A percentile compares a stretch with the other conserved stretches of the same genome.
Evolutionary conservation across 2,329 filamentous ascomycete genomes (phyloP).

Genomic region (Xenosphaeropsis pyriputrescens): DNA sequence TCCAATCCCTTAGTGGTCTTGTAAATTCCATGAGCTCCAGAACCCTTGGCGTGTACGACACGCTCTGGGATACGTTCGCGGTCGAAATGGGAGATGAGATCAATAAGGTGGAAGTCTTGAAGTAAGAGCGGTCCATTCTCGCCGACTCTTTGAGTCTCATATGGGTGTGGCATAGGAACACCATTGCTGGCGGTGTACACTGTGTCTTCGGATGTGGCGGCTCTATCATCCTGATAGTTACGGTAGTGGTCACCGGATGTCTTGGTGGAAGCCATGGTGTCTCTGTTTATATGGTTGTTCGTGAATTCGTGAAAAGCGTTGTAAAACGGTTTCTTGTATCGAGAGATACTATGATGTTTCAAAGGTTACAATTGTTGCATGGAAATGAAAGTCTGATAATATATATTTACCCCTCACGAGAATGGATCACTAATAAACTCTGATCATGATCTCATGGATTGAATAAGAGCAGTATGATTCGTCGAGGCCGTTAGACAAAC

Average conservation of each 20-base stretch:
- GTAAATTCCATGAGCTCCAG: slow-evolving; percentile 39
- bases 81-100: slow-evolving; percentile 44
- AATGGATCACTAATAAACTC: too few species aligned
- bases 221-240: slow-evolving; percentile 25
- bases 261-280: slow-evolving; percentile 14
- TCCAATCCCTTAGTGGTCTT: slow-evolving; percentile 36
- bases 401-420: too few species aligned
- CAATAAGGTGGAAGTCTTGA: slow-evolving; percentile 45
- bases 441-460: too few species aligned
- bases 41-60: slow-evolving; percentile 44
- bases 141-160: slow-evolving; percentile 38
- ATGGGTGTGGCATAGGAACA: slow-evolving; percentile 39
- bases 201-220: slow-evolving; percentile 21
- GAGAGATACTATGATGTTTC: too few species aligned
- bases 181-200: slow-evolving; percentile 42
- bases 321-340: too few species aligned
- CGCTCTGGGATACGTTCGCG: slow-evolving; percentile 47
- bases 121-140: slow-evolving; percentile 43
- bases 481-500: too few species aligned
- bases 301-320: too few species aligned
- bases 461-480: too few species aligned
- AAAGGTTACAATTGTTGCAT: too few species aligned
- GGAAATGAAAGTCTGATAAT: too few species aligned
- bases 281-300: too few species aligned
- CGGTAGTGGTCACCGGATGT: slow-evolving; percentile 22